These are phyloP conservation scores for Boletellus deceptivus DNA, from an alignment of 1,284 basidiomycete species.

Conservation along the genomic window DNA sequence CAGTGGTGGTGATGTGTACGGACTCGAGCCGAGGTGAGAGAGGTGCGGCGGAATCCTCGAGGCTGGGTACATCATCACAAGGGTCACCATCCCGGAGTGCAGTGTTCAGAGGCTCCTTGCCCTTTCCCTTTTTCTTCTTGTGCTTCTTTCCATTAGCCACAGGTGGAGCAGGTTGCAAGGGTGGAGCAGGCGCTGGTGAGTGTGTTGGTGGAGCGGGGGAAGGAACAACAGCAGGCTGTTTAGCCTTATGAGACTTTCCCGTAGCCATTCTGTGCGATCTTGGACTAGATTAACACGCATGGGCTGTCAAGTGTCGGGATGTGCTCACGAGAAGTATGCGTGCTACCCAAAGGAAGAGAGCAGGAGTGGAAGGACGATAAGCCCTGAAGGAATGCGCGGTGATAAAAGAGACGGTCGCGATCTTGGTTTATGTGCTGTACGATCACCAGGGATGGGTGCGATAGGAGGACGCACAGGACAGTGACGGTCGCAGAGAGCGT, in stretches of 20 bases:
- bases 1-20: constrained; percentile 47
- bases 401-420: constrained; percentile 9
- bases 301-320: neutral
- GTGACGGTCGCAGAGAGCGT: constrained; percentile 15
- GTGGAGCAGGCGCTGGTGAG: constrained; percentile 6
- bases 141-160: constrained; percentile 38
- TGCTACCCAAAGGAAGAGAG: constrained; percentile 2
- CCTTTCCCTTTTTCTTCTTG: constrained; percentile 49
- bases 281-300: constrained; percentile 19
- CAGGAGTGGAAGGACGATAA: constrained; percentile 5
- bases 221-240: constrained; percentile 12
- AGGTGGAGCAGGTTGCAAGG: constrained; percentile 8
- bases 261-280: constrained; percentile 24
- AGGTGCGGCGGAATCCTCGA: constrained; percentile 24
- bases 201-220: constrained; percentile 8
- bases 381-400: neutral
- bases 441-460: constrained; percentile 23
- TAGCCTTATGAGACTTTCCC: constrained; percentile 31
- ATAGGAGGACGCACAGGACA: constrained; percentile 14
- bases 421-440: constrained; percentile 12
- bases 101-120: constrained; percentile 26
- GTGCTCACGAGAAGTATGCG: constrained; percentile 18
- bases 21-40: constrained; percentile 48
- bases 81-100: constrained; percentile 26
- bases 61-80: constrained; percentile 23